A percentile compares a stretch with the other conserved stretches of the same genome.
Conservation (phyloP, 192 early-diverging fungal species). For the Coemansia sp. region DNA sequence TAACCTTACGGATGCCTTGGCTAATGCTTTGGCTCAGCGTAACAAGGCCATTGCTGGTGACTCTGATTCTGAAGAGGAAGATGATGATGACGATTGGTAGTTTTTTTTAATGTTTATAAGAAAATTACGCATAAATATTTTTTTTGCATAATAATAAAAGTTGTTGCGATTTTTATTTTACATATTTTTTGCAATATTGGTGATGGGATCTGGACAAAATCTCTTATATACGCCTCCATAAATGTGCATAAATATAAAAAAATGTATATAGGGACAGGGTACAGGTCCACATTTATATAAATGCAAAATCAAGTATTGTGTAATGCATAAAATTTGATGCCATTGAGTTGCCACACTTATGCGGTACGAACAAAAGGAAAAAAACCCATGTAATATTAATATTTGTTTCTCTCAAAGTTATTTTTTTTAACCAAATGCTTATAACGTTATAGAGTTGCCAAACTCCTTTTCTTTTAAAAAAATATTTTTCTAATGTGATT, state of each 20-base stretch:
- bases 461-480: too few relatives aligned
- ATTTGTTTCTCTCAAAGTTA: too few relatives aligned
- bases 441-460: too few relatives aligned
- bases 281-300: too few relatives aligned
- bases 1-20: slow-evolving; percentile 50
- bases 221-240: not conserved
- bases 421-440: too few relatives aligned
- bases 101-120: not conserved
- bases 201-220: too few relatives aligned
- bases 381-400: not conserved
- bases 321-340: not conserved
- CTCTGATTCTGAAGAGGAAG: slow-evolving; percentile 48
- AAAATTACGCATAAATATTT: too few relatives aligned
- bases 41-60: slow-evolving; percentile 48
- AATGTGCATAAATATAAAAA: not conserved
- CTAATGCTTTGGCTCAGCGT: slow-evolving; percentile 43
- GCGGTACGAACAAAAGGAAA: too few relatives aligned
- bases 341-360: not conserved
- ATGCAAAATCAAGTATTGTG: too few relatives aligned
- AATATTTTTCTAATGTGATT: not conserved
- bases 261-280: not conserved
- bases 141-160: not conserved
- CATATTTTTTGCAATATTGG: too few relatives aligned
- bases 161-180: too few relatives aligned
- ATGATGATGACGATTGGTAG: slow-evolving; percentile 47